These are phyloP conservation scores for Sphagnum contortum DNA, from an alignment of 225 moss, liverwort and hornwort species.

Conservation along the genomic window DNA sequence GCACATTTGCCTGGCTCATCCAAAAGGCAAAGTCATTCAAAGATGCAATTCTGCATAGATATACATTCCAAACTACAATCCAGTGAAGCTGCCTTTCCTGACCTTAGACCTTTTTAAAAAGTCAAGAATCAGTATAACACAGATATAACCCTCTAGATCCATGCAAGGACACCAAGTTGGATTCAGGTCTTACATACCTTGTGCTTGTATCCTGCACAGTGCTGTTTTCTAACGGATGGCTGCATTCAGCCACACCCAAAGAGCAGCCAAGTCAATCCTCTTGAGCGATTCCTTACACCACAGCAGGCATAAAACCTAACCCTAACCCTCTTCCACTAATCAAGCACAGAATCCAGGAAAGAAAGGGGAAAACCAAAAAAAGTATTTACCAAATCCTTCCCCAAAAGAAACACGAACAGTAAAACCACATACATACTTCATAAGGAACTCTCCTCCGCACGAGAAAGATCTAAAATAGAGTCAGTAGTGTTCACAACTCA, in stretches of 20 bases:
- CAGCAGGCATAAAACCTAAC: too few species aligned
- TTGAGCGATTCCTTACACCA: too few species aligned
- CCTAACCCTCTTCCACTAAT: too few species aligned
- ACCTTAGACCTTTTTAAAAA: too few species aligned
- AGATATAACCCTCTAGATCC: neutral
- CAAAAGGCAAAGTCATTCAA: neutral
- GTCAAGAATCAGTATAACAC: neutral
- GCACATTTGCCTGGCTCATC: constrained; percentile 69
- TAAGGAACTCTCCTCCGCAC: too few species aligned
- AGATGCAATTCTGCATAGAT: too few species aligned
- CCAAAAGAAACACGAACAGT: too few species aligned
- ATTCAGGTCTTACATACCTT: constrained; percentile 36
- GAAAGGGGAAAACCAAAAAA: too few species aligned
- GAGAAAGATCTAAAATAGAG: neutral
- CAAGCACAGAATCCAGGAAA: too few species aligned
- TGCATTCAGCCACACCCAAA: constrained; percentile 20
- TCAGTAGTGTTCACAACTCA: constrained; percentile 20
- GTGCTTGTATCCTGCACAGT: constrained; percentile 97
- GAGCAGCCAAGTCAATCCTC: neutral
- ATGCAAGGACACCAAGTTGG: neutral
- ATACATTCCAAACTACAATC: neutral
- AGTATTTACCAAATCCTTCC: too few species aligned
- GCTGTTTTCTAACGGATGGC: constrained; percentile 98
- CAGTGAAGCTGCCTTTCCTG: neutral
- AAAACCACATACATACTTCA: too few species aligned